A percentile compares a stretch with the other conserved stretches of the same genome.
phyloP scores from a whole-genome alignment of 805 yeast genomes.

The Teunomyces kruisii region DNA sequence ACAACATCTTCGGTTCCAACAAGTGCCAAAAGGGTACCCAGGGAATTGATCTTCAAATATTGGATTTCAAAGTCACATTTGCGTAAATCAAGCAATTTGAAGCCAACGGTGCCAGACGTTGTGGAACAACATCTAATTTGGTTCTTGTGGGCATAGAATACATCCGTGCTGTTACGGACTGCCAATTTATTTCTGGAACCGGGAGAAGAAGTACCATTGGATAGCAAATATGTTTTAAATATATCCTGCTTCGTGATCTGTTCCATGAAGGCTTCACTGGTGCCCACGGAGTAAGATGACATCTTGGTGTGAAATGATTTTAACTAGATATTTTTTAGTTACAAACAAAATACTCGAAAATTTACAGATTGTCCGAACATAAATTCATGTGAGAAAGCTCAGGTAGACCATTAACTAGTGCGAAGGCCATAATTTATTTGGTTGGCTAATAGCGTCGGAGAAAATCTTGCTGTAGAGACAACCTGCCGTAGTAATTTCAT shows the following conservation, averaged over 20 bases:
- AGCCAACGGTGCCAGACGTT: slow-evolving; percentile 18
- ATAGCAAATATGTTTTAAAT: slow-evolving; percentile 5
- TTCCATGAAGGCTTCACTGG: slow-evolving; percentile 7
- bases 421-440: too few species aligned
- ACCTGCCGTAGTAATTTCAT: too few species aligned
- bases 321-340: background rate
- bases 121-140: slow-evolving; percentile 30
- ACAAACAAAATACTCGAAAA: background rate
- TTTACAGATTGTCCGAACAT: background rate
- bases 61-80: slow-evolving; percentile 28
- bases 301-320: background rate
- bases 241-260: slow-evolving; percentile 6
- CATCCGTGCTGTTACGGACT: slow-evolving; percentile 15
- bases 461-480: too few species aligned
- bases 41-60: slow-evolving; percentile 35
- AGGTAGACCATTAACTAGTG: too few species aligned
- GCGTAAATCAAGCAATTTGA: slow-evolving; percentile 17
- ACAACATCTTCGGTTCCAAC: slow-evolving; percentile 30
- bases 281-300: slow-evolving; percentile 1
- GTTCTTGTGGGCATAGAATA: slow-evolving; percentile 33
- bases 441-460: too few species aligned
- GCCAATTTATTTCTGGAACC: slow-evolving; percentile 5
- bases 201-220: background rate
- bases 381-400: background rate
- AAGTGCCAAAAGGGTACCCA: slow-evolving; percentile 44